phyloP scores from a whole-genome alignment of 176 grass and related monocot genomes.

The Rhipidocladum racemiflorum region DNA sequence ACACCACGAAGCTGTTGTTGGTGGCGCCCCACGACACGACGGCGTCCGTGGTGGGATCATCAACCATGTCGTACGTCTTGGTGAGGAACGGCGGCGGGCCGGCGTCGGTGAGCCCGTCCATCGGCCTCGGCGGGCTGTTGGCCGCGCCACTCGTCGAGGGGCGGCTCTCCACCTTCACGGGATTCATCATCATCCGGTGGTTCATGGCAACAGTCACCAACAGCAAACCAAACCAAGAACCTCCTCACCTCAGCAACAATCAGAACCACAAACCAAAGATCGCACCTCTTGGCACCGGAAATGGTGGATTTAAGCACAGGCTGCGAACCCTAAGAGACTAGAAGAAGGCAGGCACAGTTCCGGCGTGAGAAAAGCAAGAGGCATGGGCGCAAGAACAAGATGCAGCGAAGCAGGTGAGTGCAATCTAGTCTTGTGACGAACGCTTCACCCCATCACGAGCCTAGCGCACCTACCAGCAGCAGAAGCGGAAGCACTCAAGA shows the following conservation, averaged over 20 bases:
- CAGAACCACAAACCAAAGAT: constrained; percentile 4
- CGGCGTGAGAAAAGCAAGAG: constrained; percentile 17
- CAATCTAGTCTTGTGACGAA: neutral
- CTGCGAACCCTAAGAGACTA: too few species aligned
- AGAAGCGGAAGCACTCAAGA: neutral
- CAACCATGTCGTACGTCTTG: constrained; percentile 89
- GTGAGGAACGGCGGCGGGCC: constrained; percentile 78
- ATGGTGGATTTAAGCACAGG: neutral
- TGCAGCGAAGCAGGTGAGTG: neutral
- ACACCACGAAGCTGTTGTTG: constrained; percentile 83
- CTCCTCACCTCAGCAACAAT: constrained; percentile 1
- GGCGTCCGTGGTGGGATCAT: constrained; percentile 57
- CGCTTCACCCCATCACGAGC: constrained; percentile 32
- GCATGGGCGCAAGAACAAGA: constrained; percentile 8
- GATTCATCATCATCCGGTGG: constrained; percentile 40
- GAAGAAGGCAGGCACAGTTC: neutral
- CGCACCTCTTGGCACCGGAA: neutral
- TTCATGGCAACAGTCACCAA: constrained; percentile 24
- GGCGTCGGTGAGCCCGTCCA: constrained; percentile 60
- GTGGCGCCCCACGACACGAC: constrained; percentile 69
- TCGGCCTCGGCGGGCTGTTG: constrained; percentile 50
- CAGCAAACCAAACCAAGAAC: neutral
- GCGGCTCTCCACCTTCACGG: constrained; percentile 60
- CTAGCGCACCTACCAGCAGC: neutral
- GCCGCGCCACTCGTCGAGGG: neutral